Percentiles rank a stretch among this genome's conserved stretches.
These are phyloP conservation scores for Batrachochytrium dendrobatidis DNA, from an alignment of 371 early-diverging fungal species.

Conservation along the genomic window DNA sequence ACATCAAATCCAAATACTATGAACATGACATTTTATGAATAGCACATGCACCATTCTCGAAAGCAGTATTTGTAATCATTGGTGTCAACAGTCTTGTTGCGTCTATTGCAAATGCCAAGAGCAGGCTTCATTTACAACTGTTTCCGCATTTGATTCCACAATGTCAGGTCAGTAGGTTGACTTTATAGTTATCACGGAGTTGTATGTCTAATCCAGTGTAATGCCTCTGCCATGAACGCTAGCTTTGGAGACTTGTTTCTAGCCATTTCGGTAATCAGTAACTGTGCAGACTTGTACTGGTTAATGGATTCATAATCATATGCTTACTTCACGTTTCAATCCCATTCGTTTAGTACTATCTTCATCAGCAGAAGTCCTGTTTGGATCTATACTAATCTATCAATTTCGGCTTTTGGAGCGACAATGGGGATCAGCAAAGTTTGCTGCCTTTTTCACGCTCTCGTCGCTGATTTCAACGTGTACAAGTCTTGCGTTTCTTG, in stretches of 20 bases:
- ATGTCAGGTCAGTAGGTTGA: conserved; percentile 47
- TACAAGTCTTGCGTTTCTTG: conserved; percentile 44
- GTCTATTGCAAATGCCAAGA: conserved; percentile 50
- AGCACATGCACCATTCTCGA: conserved; percentile 62
- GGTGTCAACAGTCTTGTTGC: conserved; percentile 51
- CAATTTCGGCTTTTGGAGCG: conserved; percentile 65
- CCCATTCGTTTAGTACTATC: background rate
- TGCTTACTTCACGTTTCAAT: background rate
- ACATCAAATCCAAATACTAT: too few relatives aligned
- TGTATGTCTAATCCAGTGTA: too few relatives aligned
- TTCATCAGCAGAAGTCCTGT: conserved; percentile 49
- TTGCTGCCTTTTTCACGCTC: conserved; percentile 56
- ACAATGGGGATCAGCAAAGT: conserved; percentile 63
- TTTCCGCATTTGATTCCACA: conserved; percentile 57
- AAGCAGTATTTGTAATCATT: conserved; percentile 50
- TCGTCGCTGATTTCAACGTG: conserved; percentile 46
- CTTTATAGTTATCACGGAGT: background rate
- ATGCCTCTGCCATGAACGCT: too few relatives aligned
- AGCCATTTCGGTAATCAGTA: conserved; percentile 38
- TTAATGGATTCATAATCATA: background rate
- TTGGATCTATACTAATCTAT: conserved; percentile 54
- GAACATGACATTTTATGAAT: too few relatives aligned
- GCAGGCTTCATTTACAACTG: conserved; percentile 52
- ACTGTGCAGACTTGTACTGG: background rate
- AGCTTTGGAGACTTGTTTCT: conserved; percentile 57